phyloP scores from a whole-genome alignment of 495 filamentous ascomycete genomes.

The Xylaria longipes region DNA sequence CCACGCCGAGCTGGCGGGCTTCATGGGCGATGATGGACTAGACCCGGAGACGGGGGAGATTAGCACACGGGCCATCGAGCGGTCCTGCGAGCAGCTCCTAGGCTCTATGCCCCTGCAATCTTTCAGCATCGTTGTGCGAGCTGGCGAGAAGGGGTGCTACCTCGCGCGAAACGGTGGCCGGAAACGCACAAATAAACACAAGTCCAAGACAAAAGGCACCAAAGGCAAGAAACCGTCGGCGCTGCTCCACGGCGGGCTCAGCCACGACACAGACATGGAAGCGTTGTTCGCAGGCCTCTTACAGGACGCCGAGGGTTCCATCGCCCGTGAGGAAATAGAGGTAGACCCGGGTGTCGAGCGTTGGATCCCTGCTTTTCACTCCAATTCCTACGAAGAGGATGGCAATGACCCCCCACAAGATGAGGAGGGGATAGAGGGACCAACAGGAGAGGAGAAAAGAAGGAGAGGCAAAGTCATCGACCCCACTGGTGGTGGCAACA shows the following conservation, averaged over 20 bases:
- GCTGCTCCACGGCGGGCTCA: conserved; percentile 50
- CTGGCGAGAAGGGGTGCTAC: conserved; percentile 58
- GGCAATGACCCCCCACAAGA: conserved; percentile 36
- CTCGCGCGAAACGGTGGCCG: conserved; percentile 59
- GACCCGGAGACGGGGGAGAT: conserved; percentile 58
- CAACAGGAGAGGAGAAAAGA: conserved; percentile 47
- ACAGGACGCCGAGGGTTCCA: conserved; percentile 55
- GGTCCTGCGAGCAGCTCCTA: conserved; percentile 58
- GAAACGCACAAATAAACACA: conserved; percentile 46
- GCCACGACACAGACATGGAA: conserved; percentile 59
- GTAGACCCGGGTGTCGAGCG: conserved; percentile 60
- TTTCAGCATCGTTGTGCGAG: conserved; percentile 61
- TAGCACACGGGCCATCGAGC: conserved; percentile 57
- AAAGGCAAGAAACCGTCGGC: conserved; percentile 49
- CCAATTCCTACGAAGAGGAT: conserved; percentile 10
- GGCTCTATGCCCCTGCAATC: conserved; percentile 60
- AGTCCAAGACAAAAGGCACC: conserved; percentile 36
- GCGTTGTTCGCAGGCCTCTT: conserved; percentile 58
- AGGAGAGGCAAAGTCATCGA: conserved; percentile 68
- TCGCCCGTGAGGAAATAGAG: conserved; percentile 65
- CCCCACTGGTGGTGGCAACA: conserved; percentile 95
- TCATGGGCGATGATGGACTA: conserved; percentile 67
- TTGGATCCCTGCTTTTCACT: conserved; percentile 64
- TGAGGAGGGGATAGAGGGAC: conserved; percentile 37
- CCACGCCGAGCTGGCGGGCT: conserved; percentile 79